These are phyloP conservation scores for Tremellales sp. DNA, from an alignment of 1,284 basidiomycete species.

Conservation along the genomic window DNA sequence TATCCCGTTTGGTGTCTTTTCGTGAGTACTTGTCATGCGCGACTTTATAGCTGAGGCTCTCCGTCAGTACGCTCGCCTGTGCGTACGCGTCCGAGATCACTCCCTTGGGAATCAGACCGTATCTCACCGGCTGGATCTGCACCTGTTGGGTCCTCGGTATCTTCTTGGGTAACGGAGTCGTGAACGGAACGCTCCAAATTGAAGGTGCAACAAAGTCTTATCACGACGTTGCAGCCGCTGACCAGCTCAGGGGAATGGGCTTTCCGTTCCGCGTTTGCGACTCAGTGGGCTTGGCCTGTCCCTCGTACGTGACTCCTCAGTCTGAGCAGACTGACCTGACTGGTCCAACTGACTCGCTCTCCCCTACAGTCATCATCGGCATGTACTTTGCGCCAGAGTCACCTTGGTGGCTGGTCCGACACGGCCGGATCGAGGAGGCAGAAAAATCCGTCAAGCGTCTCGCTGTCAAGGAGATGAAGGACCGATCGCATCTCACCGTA, in stretches of 20 bases:
- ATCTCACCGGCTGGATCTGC: conserved; percentile 47
- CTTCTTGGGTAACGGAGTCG: conserved; percentile 14
- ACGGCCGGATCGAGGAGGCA: conserved; percentile 23
- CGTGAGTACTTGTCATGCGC: not conserved
- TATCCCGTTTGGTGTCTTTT: conserved; percentile 16
- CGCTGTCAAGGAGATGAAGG: conserved; percentile 1
- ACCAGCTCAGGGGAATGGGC: conserved; percentile 1
- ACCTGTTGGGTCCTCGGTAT: conserved; percentile 52
- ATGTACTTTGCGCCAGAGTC: conserved; percentile 24
- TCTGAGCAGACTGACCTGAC: too few species aligned
- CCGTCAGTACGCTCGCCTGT: not conserved
- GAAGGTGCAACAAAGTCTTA: conserved; percentile 45
- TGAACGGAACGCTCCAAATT: conserved; percentile 21
- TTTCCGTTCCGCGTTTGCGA: conserved; percentile 36
- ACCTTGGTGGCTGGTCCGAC: conserved; percentile 33
- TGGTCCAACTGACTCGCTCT: conserved; percentile 35
- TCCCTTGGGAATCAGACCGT: conserved; percentile 3
- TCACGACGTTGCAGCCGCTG: too few species aligned
- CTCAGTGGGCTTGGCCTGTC: conserved; percentile 15
- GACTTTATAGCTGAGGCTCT: not conserved
- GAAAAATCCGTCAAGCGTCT: conserved; percentile 11
- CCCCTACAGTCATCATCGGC: conserved; percentile 16
- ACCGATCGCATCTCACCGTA: conserved; percentile 14
- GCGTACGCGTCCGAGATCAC: not conserved
- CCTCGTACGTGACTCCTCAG: too few species aligned